Percentiles rank a stretch among this genome's conserved stretches.
These are phyloP conservation scores for Nitzschia inconspicua DNA, from an alignment of 108 stramenopile genomes.

Conservation along the genomic window DNA sequence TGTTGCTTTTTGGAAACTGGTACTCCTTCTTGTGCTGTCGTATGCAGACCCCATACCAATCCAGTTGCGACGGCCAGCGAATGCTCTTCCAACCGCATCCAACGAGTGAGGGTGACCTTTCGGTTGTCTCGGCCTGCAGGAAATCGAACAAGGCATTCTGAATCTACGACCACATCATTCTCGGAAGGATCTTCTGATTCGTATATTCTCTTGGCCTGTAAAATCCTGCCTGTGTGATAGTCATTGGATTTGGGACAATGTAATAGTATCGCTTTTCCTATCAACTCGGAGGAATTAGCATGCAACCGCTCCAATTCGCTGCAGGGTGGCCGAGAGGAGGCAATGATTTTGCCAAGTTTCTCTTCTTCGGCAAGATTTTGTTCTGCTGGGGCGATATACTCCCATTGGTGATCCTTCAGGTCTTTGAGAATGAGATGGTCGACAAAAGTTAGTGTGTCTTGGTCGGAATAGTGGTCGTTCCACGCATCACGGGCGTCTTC, in stretches of 20 bases:
- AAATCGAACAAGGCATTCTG: slow-evolving; percentile 72
- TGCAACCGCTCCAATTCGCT: slow-evolving; percentile 14
- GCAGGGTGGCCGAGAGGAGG: slow-evolving; percentile 14
- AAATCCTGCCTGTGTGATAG: slow-evolving; percentile 73
- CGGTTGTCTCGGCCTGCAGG: slow-evolving; percentile 52
- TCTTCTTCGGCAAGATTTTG: too few species aligned
- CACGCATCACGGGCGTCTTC: not conserved
- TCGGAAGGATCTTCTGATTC: too few species aligned
- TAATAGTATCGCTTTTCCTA: slow-evolving; percentile 60
- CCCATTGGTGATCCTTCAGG: slow-evolving; percentile 4
- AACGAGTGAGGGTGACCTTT: slow-evolving; percentile 49
- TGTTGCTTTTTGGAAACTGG: not conserved
- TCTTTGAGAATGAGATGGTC: slow-evolving; percentile 4
- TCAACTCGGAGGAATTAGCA: slow-evolving; percentile 20
- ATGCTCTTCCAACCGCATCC: slow-evolving; percentile 82
- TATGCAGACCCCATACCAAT: too few species aligned
- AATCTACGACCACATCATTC: slow-evolving; percentile 1
- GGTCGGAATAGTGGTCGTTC: not conserved
- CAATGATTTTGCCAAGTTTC: too few species aligned
- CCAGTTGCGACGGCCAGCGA: slow-evolving; percentile 46
- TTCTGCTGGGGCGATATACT: too few species aligned
- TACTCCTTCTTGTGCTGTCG: too few species aligned
- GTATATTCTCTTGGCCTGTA: slow-evolving; percentile 34
- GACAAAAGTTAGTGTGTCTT: not conserved
- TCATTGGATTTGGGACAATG: slow-evolving; percentile 63